Conservation (phyloP, 2,329 filamentous ascomycete genomes). For the Talaromyces sp. region DNA sequence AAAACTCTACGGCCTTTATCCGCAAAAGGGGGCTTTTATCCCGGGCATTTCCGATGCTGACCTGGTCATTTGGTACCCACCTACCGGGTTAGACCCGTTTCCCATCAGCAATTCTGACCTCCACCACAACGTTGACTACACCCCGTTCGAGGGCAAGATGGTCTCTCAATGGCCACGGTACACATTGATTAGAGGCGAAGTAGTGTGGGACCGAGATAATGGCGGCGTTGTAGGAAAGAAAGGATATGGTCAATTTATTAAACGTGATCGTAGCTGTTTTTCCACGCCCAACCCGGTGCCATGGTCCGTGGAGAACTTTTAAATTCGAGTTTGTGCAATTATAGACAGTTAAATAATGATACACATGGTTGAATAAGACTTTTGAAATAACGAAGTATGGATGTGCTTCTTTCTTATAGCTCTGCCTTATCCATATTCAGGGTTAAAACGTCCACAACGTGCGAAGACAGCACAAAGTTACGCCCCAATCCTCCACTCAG, state of each 20-base stretch:
- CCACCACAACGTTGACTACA: constrained; percentile 33
- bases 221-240: constrained; percentile 14
- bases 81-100: constrained; percentile 14
- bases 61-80: constrained; percentile 39
- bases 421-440: not conserved
- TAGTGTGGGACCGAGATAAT: constrained; percentile 26
- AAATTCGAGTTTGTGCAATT: not conserved
- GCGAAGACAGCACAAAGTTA: constrained; percentile 3
- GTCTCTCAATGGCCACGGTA: constrained; percentile 31
- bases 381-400: not conserved
- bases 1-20: constrained; percentile 38
- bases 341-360: not conserved
- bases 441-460: not conserved
- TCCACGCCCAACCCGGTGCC: not conserved
- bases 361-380: not conserved
- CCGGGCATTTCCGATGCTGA: constrained; percentile 40
- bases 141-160: constrained; percentile 29
- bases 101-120: constrained; percentile 30
- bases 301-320: not conserved
- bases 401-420: not conserved
- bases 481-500: constrained; percentile 1
- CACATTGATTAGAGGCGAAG: constrained; percentile 26
- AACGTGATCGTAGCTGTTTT: constrained; percentile 1
- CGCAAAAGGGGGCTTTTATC: constrained; percentile 35
- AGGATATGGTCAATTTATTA: constrained; percentile 7